A percentile compares a stretch with the other conserved stretches of the same genome.
phyloP scores from a whole-genome alignment of 805 yeast genomes.

The Wickerhamomyces chambardii region DNA sequence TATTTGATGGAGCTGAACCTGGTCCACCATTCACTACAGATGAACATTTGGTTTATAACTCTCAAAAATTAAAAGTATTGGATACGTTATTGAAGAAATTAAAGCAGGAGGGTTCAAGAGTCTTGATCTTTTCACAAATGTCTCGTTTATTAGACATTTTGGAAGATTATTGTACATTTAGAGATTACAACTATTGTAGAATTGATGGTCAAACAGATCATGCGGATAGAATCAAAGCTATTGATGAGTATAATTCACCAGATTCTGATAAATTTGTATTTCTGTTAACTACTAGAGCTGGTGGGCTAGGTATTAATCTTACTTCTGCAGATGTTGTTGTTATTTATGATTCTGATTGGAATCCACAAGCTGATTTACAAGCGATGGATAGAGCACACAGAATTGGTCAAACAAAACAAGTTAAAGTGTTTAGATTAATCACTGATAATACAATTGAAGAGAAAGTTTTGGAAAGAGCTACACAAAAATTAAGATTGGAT shows the following conservation, averaged over 20 bases:
- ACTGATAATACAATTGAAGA: slow-evolving; percentile 83
- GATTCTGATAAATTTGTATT: slow-evolving; percentile 67
- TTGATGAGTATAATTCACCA: slow-evolving; percentile 75
- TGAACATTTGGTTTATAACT: slow-evolving; percentile 68
- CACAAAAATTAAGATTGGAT: slow-evolving; percentile 70
- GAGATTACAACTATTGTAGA: slow-evolving; percentile 65
- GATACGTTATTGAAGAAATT: slow-evolving; percentile 57
- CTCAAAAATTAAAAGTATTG: slow-evolving; percentile 63
- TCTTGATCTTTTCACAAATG: slow-evolving; percentile 77
- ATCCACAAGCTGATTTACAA: slow-evolving; percentile 83
- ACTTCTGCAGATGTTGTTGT: slow-evolving; percentile 77
- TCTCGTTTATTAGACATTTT: slow-evolving; percentile 71
- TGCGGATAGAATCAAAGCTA: slow-evolving; percentile 63
- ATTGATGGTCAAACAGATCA: slow-evolving; percentile 83
- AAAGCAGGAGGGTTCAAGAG: slow-evolving; percentile 65
- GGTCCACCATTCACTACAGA: slow-evolving; percentile 86
- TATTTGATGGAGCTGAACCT: slow-evolving; percentile 84
- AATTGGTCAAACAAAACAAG: slow-evolving; percentile 82
- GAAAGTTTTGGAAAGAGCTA: slow-evolving; percentile 72
- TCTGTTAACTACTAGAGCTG: slow-evolving; percentile 76
- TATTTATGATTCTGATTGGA: slow-evolving; percentile 78
- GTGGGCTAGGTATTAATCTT: slow-evolving; percentile 81
- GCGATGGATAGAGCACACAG: slow-evolving; percentile 90
- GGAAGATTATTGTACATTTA: slow-evolving; percentile 70
- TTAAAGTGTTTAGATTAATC: slow-evolving; percentile 66